Percentiles rank a stretch among this genome's conserved stretches.
phyloP scores from a whole-genome alignment of 805 yeast genomes.

The Barnettozyma pratensis region DNA sequence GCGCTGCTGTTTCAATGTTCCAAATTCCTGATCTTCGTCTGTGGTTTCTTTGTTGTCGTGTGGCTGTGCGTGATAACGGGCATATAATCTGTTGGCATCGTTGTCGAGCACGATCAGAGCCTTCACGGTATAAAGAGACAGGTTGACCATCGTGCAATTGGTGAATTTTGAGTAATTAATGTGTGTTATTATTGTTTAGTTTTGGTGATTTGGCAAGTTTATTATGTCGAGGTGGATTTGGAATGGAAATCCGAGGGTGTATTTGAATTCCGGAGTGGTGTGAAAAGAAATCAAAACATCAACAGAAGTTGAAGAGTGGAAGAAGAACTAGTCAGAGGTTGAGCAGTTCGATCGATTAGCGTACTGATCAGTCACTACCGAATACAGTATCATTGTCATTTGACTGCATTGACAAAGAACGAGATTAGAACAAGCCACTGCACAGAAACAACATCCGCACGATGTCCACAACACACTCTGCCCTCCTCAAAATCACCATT shows the following conservation, averaged over 20 bases:
- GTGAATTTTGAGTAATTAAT: not conserved
- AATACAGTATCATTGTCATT: no score
- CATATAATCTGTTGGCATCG: slow-evolving; percentile 73
- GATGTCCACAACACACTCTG: not conserved
- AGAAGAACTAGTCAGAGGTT: no score
- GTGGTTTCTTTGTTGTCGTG: slow-evolving; percentile 28
- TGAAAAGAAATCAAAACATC: not conserved
- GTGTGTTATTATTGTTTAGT: not conserved
- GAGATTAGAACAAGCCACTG: no score
- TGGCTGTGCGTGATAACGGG: slow-evolving; percentile 79
- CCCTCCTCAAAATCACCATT: slow-evolving; percentile 1
- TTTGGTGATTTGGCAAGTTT: not conserved
- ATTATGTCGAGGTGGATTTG: no score
- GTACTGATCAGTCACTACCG: no score
- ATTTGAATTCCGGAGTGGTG: not conserved
- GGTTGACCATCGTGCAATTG: slow-evolving; percentile 29
- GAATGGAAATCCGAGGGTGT: not conserved
- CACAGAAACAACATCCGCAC: not conserved
- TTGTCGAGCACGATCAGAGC: slow-evolving; percentile 78
- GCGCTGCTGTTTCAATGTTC: slow-evolving; percentile 55
- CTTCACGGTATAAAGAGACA: slow-evolving; percentile 75
- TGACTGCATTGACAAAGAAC: no score
- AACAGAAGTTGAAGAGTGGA: not conserved
- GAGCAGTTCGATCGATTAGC: no score
- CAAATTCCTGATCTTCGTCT: slow-evolving; percentile 24